Evolutionary conservation across 163 green algal genomes (phyloP), one percentile per base, ranked within the genome.

Genomic region (Coccomyxa subellipsoidea): DNA sequence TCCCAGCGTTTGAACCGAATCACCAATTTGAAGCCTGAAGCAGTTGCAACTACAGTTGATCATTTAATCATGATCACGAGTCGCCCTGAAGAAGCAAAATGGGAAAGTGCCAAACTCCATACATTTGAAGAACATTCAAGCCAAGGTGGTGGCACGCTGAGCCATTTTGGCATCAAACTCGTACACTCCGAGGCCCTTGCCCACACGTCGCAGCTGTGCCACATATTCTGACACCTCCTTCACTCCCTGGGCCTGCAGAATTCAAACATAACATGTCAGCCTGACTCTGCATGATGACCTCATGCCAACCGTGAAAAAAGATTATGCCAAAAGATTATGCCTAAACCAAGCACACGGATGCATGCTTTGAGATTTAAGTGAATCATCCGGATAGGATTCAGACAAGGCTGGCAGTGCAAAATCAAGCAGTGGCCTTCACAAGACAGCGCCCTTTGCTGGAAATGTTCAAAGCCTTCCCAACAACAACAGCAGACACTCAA

Each of bases 171-270:
- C 32, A 23, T 98, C 95, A 82, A 96, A 96, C 80, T 96, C 85
- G 84, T 90, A 97, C 25, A 96, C 92, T 37, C 92, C 93, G 81
- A 98, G 92, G 23, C 96, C 96, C 90, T 96, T 94, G 85, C 96
- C 97, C 15, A 99, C 91, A 34, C 96, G 90, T 4, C 94, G 84
- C 87, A 99, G 90, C 89, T 97, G 92, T 12, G 88, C 88, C 9
- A 99, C 96, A 80, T 95, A 96, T 87, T 96, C 93, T 6, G 93
- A 90, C 27, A 93, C 90, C 84, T 96, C 83, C 88, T 98, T 97
- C 34, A 99, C 94, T 40, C 90, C 91, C 73, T 95, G 31, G 9
- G 76, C 76, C 76, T 80, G 76, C 70, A 77, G 2, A 73, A 23
- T 27, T 8, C 1, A 35, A 4, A 73, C 2, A 73, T 8, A 3